Conservation (phyloP, 1,284 basidiomycete genomes). For the Sphagnurus paluster region DNA sequence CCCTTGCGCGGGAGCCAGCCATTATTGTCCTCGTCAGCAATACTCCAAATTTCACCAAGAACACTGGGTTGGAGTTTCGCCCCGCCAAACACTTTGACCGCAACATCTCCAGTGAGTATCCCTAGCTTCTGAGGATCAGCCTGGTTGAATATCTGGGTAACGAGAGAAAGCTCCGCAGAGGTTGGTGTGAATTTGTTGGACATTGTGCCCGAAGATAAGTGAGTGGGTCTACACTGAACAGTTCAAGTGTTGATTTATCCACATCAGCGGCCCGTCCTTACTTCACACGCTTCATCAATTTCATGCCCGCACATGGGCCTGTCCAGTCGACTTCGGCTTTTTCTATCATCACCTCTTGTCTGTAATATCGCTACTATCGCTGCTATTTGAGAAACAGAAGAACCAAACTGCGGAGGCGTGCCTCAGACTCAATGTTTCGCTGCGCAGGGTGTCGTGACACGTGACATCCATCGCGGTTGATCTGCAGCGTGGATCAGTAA, state of each 20-base stretch:
- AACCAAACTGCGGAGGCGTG: too few species aligned
- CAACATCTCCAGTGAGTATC: constrained; percentile 82
- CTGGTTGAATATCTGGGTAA: constrained; percentile 67
- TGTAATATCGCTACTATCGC: too few species aligned
- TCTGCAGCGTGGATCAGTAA: constrained; percentile 2
- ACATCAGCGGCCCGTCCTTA: constrained; percentile 11
- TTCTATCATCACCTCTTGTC: too few species aligned
- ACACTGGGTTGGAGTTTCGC: constrained; percentile 75
- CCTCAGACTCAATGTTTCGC: too few species aligned
- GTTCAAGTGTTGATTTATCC: constrained; percentile 4
- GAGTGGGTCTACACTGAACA: constrained; percentile 11
- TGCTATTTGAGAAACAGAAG: too few species aligned
- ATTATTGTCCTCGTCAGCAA: constrained; percentile 92
- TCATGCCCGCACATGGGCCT: too few species aligned
- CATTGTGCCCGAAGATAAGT: constrained; percentile 40
- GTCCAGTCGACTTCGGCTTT: too few species aligned
- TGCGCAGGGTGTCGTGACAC: too few species aligned
- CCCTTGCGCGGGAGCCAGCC: constrained; percentile 88
- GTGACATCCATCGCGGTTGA: constrained; percentile 10
- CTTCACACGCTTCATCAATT: constrained; percentile 20
- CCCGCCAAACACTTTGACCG: constrained; percentile 78
- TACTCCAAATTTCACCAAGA: constrained; percentile 92
- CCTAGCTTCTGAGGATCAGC: constrained; percentile 78
- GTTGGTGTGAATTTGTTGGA: constrained; percentile 64
- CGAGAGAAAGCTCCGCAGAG: constrained; percentile 63